Conservation (phyloP, 176 grass and related monocot species). For the Lolium rigidum region DNA sequence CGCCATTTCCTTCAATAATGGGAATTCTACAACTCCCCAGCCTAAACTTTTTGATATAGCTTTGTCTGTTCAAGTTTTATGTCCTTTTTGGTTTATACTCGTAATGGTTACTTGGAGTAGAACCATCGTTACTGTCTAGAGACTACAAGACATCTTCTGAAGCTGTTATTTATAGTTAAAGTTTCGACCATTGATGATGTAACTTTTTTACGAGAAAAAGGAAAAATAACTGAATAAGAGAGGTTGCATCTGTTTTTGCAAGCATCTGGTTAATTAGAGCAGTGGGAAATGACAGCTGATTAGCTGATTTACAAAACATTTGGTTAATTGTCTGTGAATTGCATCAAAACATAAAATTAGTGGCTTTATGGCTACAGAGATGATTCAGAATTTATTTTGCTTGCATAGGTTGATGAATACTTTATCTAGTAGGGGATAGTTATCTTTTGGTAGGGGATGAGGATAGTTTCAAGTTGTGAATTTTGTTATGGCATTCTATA, state of each 20-base stretch:
- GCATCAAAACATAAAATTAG: not conserved
- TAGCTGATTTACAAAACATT: not conserved
- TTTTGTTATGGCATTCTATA: not conserved
- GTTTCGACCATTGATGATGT: conserved; percentile 19
- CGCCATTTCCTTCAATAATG: conserved; percentile 29
- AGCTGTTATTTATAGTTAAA: not conserved
- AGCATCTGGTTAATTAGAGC: not conserved
- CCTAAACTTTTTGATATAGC: not conserved
- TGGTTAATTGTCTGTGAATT: not conserved
- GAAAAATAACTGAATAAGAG: conserved; percentile 6
- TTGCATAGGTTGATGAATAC: not conserved
- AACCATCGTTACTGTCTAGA: conserved; percentile 11
- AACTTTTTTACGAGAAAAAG: not conserved
- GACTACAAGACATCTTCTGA: not conserved
- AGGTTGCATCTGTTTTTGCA: not conserved
- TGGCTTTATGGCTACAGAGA: conserved; percentile 2
- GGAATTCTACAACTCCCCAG: not conserved
- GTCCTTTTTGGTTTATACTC: conserved; percentile 16
- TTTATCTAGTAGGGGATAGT: not conserved
- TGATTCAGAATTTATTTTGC: conserved; percentile 23
- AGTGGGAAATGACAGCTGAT: too few relatives aligned
- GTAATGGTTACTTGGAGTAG: conserved; percentile 10
- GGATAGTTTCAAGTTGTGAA: not conserved
- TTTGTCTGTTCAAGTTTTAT: conserved; percentile 21
- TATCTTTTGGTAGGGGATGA: not conserved